Conservation (phyloP, 192 early-diverging fungal genomes). For the Coemansia sp. region DNA sequence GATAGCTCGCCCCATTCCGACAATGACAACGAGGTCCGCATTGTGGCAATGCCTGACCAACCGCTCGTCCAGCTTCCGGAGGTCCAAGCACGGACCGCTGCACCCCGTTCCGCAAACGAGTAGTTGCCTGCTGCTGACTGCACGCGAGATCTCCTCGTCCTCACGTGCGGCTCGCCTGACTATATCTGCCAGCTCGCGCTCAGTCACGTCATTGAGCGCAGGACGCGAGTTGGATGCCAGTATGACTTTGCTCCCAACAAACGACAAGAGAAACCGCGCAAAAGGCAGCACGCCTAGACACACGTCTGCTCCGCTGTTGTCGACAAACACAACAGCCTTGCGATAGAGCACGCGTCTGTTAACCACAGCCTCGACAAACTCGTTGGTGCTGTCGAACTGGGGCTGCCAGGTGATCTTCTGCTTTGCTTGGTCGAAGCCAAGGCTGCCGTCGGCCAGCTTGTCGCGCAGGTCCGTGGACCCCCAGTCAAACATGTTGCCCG, state of each 20-base stretch:
- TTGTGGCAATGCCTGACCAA: constrained; percentile 52
- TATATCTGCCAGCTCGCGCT: constrained; percentile 58
- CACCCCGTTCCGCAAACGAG: constrained; percentile 68
- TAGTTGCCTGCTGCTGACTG: constrained; percentile 39
- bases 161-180: constrained; percentile 39
- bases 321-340: constrained; percentile 75
- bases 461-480: constrained; percentile 63
- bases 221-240: constrained; percentile 74
- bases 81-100: constrained; percentile 70
- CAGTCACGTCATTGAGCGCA: constrained; percentile 82
- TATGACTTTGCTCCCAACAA: constrained; percentile 57
- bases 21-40: constrained; percentile 76
- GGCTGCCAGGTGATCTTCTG: constrained; percentile 41
- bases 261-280: constrained; percentile 60
- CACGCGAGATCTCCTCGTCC: constrained; percentile 49
- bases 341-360: constrained; percentile 33
- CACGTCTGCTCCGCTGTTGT: constrained; percentile 82
- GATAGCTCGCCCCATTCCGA: constrained; percentile 79
- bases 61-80: constrained; percentile 63
- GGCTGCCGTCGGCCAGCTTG: constrained; percentile 57
- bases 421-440: constrained; percentile 61
- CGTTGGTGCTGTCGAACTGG: constrained; percentile 52
- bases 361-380: constrained; percentile 48
- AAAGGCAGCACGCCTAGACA: constrained; percentile 78
- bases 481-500: constrained; percentile 90